Evolutionary conservation across 768 basidiomycete genomes (phyloP), one percentile per base, ranked within the genome.

Genomic region (Boletus sp.): DNA sequence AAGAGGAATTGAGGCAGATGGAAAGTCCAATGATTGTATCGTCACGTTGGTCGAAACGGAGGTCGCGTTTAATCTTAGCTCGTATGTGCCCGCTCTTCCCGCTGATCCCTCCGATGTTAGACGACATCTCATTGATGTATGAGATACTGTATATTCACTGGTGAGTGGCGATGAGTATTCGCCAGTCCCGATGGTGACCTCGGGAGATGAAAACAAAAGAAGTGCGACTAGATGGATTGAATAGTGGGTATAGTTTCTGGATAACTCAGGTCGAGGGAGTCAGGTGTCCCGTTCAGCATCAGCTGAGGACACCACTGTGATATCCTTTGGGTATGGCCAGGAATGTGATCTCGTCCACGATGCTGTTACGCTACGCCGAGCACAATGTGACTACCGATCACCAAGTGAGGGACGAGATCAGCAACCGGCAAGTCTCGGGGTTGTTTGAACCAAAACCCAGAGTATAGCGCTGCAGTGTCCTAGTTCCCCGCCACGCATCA

Each of bases 151-250:
- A 55, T 78, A 79, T 44, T 72, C 74, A 46, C 77, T 65, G 3
- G 74, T 77, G 9, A 77, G 60, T 7, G 66, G 58, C 8, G 70
- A 37, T 10, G 58, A 53, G 54, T 77, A 78, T 62, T 79, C 76
- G 50, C 78, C 77, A 25, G 75, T 75, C 13, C 78, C 78, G 35
- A 79, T 78, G 8, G 75, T 76, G 19, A 79, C 74, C 50, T 79
- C 74, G 10, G 61, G 44, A 48, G 71, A 63, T 19, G 72, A 56
- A 56, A 73, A 75, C 74, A 73, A 74, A 1, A 73, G 70, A 25
- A 77, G 65, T 75, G 73, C 19, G 72, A 62, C 78, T 77, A 78
- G 17, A 78, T 71, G 8, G 70, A 64, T 54, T 77, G 71, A 40
- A 79, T 64, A 0, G 73, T 74, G 10, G 75, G 75, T 35, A 76